These are phyloP conservation scores for Auriscalpium vulgare DNA, from an alignment of 768 basidiomycete genomes.

Conservation along the genomic window DNA sequence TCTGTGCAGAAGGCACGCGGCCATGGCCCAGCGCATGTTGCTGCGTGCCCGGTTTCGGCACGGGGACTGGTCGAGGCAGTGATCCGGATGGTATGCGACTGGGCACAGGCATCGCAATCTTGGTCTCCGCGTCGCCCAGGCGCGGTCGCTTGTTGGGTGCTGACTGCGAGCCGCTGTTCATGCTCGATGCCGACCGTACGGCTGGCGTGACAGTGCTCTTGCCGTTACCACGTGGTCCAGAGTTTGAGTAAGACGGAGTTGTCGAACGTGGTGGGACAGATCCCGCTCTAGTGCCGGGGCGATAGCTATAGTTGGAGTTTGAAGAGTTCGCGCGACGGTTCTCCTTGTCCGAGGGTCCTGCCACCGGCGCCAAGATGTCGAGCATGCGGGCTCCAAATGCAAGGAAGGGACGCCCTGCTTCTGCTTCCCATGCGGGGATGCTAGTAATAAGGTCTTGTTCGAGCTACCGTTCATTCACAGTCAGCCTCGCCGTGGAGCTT, in stretches of 20 bases:
- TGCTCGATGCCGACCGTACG: conserved; percentile 45
- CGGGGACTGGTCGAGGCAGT: conserved; percentile 34
- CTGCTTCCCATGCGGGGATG: conserved; percentile 84
- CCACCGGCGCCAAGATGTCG: conserved; percentile 63
- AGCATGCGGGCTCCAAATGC: conserved; percentile 81
- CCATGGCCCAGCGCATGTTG: conserved; percentile 53
- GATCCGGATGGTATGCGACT: conserved; percentile 4
- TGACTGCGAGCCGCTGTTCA: conserved; percentile 31
- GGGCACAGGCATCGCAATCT: conserved; percentile 19
- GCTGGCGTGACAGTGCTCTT: conserved; percentile 55
- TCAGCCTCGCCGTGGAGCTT: too few relatives aligned
- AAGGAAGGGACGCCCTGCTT: conserved; percentile 65
- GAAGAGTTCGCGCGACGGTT: conserved; percentile 34
- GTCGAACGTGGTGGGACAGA: conserved; percentile 57
- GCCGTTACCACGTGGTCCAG: conserved; percentile 21
- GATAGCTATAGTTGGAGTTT: neutral
- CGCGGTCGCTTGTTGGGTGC: conserved; percentile 59
- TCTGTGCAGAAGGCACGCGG: conserved; percentile 28
- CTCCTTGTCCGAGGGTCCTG: conserved; percentile 67
- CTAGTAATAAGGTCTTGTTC: conserved; percentile 77
- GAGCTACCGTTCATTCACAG: conserved; percentile 39
- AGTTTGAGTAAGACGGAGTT: conserved; percentile 37
- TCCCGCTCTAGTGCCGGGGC: conserved; percentile 31
- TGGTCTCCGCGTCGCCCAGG: conserved; percentile 33
- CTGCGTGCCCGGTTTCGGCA: conserved; percentile 42